Base-by-base conservation (phyloP, 345 rosid genomes). In the Aegle marmelos region DNA sequence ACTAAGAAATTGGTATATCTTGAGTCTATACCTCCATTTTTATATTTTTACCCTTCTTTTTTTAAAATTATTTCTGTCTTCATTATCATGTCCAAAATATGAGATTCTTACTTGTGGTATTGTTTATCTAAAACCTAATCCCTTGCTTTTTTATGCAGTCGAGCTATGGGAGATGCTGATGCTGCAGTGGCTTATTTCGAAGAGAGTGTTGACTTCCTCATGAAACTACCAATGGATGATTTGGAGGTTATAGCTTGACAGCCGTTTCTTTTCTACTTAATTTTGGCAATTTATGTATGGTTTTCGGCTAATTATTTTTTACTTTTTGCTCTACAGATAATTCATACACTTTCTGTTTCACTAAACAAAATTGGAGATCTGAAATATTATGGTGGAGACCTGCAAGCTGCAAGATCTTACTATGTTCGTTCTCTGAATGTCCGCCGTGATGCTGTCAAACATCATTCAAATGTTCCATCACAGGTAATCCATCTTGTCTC, bases 341-440 rank as follows among this genome's bases (percentile, higher is more conserved):
- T 88, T 28, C 98, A 96, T 84, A 91, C 98, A 6, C 97, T 92
- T 69, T 94, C 98, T 79, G 98, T 96, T 79, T 96, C 98, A 45
- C 97, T 92, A 76, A 96, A 96, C 81, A 96, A 94, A 88, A 87
- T 96, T 73, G 99, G 99, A 54, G 99, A 96, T 85, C 91, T 96
- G 50, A 94, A 96, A 81, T 96, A 96, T 60, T 96, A 96, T 81
- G 97, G 78, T 68, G 92, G 91, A 82, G 93, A 94, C 64, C 86
- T 96, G 79, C 85, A 89, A 88, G 89, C 92, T 68, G 95, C 99
- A 28, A 94, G 93, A 83, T 86, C 94, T 31, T 90, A 87, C 84
- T 94, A 96, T 81, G 79, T 80, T 27, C 97, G 90, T 28, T 90
- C 97, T 76, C 82, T 96, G 58, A 79, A 88, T 80, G 91, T 96